Conservation (phyloP, 2,329 filamentous ascomycete genomes). For the Mycosphaerelloides madeirae region DNA sequence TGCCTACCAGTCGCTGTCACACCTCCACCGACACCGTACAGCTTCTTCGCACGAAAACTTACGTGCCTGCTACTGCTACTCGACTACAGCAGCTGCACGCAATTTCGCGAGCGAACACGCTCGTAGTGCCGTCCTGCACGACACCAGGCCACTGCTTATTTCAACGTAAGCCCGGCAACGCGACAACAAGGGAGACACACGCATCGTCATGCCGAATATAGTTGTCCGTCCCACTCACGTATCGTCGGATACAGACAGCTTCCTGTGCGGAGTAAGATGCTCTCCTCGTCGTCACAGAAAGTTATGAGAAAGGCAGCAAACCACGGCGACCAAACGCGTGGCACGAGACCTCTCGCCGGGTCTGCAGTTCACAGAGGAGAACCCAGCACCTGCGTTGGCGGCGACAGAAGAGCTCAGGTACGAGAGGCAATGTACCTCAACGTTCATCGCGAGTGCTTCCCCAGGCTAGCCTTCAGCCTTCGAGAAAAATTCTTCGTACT, state of each 20-base stretch:
- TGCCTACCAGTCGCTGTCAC: constrained; percentile 15
- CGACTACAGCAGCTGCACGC: neutral
- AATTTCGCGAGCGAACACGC: constrained; percentile 2
- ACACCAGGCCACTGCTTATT: constrained; percentile 3
- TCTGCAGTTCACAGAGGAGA: constrained; percentile 2
- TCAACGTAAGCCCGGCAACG: neutral
- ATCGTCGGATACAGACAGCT: neutral
- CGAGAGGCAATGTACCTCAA: too few relatives aligned
- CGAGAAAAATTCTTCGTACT: too few relatives aligned
- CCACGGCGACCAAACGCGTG: constrained; percentile 5
- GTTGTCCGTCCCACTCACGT: too few relatives aligned
- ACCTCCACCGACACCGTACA: constrained; percentile 6
- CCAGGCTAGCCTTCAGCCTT: too few relatives aligned
- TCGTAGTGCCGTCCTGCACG: neutral
- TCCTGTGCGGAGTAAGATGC: constrained; percentile 8
- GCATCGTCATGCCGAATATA: too few relatives aligned
- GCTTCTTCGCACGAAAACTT: constrained; percentile 14
- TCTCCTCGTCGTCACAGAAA: constrained; percentile 1
- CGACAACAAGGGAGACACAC: too few relatives aligned
- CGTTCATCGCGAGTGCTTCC: too few relatives aligned
- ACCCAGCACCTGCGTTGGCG: neutral
- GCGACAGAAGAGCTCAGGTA: constrained; percentile 1
- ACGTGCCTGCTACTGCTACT: too few relatives aligned
- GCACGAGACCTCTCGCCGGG: constrained; percentile 12
- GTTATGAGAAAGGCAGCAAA: neutral